Base-by-base conservation (phyloP, 805 yeast genomes). In the Ogataea trehalophila region DNA sequence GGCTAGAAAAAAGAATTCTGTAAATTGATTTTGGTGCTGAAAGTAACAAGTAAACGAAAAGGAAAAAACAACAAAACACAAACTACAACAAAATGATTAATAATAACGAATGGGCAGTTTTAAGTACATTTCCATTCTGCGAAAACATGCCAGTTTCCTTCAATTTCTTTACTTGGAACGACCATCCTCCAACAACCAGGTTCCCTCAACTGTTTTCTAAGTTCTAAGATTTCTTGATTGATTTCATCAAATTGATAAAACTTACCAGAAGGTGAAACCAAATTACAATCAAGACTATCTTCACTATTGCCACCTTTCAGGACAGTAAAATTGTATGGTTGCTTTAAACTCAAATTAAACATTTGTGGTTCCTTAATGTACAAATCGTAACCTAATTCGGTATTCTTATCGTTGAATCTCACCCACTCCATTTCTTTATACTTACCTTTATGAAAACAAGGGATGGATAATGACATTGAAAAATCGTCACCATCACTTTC, bases 321-420 rank as follows among this genome's bases (percentile, higher is more conserved):
- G 33, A 88, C 65, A 48, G 74, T 77, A 61, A 92, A 91, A 43
- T 71, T 76, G 58, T 87, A 87, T 6, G 80, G 74, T 47, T 78
- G 80, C 18, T 79, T 79, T 17, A 67, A 69, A 8, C 75, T 67
- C 42, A 94, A 66, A 48, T 76, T 73, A 55, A 76, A 77, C 51
- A 83, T 78, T 63, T 92, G 98, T 2, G 99, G 99, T 54, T 85
- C 88, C 46, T 80, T 75, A 48, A 94, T 77, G 65, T 92, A 94
- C 42, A 89, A 65, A 62, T 92, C 99, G 51, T 83, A 80, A 39
- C 74, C 73, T 15, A 55, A 33, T 58, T 78, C 81, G 50, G 77
- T 81, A 16, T 85, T 83, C 0, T 92, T 80, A 1, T 94, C 89
- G 54, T 77, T 83, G 45, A 88, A 70, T 17, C 80, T 79, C 16